Conservation (phyloP, 176 grass and related monocot genomes). For the Saccharum officinarum region DNA sequence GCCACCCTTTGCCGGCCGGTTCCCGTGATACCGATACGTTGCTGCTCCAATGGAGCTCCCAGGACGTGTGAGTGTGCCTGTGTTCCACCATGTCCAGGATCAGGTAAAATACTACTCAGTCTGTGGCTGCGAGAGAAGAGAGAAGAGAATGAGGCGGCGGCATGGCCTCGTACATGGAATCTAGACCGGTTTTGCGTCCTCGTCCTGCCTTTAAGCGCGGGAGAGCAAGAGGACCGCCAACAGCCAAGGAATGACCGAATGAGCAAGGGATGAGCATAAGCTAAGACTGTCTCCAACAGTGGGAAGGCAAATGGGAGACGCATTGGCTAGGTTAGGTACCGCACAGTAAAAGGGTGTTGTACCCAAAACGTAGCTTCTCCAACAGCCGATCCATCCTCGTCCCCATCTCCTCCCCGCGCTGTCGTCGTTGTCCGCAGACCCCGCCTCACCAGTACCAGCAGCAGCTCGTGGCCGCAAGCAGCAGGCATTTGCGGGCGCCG, state of each 20-base stretch:
- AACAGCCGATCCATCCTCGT: too few relatives aligned
- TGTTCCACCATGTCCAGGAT: constrained; percentile 8
- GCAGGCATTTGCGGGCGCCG: too few relatives aligned
- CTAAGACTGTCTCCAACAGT: too few relatives aligned
- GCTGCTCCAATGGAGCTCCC: neutral
- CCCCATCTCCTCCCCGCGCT: too few relatives aligned
- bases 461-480: too few relatives aligned
- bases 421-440: too few relatives aligned
- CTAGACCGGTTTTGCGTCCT: neutral
- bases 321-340: too few relatives aligned
- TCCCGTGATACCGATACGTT: neutral
- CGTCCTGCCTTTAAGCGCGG: neutral
- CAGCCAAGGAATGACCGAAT: neutral
- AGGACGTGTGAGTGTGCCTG: neutral
- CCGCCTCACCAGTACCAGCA: too few relatives aligned
- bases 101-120: neutral
- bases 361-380: too few relatives aligned
- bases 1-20: neutral
- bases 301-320: too few relatives aligned
- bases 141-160: neutral
- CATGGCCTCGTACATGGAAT: constrained; percentile 5
- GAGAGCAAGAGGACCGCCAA: too few relatives aligned
- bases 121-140: neutral
- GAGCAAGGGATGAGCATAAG: neutral
- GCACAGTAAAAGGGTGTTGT: too few relatives aligned